Conservation (phyloP, 495 filamentous ascomycete species). For the Neurospora sp. region DNA sequence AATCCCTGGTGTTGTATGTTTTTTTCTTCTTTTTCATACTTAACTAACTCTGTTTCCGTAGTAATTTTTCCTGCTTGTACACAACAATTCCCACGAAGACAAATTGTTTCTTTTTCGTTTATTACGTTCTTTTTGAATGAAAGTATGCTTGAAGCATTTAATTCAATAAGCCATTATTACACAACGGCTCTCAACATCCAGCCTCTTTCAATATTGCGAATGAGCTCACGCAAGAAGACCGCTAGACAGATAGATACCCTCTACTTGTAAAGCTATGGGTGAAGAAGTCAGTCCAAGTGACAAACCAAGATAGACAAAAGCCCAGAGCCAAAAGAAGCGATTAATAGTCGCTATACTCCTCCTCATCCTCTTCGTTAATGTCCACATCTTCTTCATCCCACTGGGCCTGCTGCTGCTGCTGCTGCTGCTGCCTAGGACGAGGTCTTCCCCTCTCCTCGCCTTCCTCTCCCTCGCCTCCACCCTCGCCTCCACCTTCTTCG, state of each 20-base stretch:
- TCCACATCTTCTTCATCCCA: not conserved
- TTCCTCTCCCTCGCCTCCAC: not conserved
- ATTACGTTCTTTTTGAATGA: not conserved
- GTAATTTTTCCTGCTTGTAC: not conserved
- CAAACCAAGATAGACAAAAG: not conserved
- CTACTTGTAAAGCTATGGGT: not conserved
- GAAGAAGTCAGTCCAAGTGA: not conserved
- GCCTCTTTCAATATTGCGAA: not conserved
- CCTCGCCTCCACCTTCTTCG: not conserved
- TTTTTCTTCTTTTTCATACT: not conserved
- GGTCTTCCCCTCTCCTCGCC: not conserved
- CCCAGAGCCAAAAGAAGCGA: not conserved
- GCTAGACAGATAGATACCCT: not conserved
- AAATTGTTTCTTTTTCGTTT: not conserved
- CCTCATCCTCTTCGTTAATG: not conserved
- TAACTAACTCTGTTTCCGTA: not conserved
- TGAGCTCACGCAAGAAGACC: not conserved
- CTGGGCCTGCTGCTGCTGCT: not conserved
- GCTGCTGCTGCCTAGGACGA: not conserved
- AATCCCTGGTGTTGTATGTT: conserved; percentile 27
- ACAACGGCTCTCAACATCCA: not conserved
- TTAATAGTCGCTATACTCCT: conserved; percentile 6
- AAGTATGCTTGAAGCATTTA: not conserved
- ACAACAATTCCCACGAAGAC: no score
- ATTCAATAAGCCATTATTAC: not conserved